Evolutionary conservation across 345 rosid genomes (phyloP).

Genomic region (Cardamine occulta): DNA sequence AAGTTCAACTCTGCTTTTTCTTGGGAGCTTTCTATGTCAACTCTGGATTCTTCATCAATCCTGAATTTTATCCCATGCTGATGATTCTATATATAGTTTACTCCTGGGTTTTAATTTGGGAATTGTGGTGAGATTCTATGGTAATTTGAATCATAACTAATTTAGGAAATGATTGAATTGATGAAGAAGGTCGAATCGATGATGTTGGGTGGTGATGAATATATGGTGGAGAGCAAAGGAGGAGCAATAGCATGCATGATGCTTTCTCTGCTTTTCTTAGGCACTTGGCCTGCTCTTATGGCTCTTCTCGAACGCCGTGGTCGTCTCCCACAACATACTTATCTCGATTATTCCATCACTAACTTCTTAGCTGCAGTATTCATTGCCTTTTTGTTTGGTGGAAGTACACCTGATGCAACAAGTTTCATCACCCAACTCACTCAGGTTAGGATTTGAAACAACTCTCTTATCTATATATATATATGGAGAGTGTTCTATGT

Average conservation of each 20-base stretch:
- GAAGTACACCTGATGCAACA: constrained; percentile 48
- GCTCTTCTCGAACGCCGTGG: constrained; percentile 82
- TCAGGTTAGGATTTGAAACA: background rate
- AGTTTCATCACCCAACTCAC: constrained; percentile 66
- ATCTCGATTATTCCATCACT: constrained; percentile 77
- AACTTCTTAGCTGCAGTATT: constrained; percentile 73
- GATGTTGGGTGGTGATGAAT: constrained; percentile 23
- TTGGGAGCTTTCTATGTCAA: background rate
- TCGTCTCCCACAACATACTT: constrained; percentile 90
- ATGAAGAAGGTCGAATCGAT: background rate
- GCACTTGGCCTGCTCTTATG: constrained; percentile 88
- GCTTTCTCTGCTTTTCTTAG: constrained; percentile 67
- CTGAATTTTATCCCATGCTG: no score
- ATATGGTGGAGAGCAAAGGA: constrained; percentile 66
- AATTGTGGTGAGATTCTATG: background rate
- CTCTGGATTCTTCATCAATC: background rate
- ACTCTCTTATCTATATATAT: background rate
- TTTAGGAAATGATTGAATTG: constrained; percentile 2
- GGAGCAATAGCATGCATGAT: constrained; percentile 80
- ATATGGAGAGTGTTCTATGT: no score
- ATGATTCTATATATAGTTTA: no score
- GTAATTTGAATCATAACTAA: background rate
- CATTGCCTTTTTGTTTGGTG: constrained; percentile 68
- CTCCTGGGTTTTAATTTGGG: background rate
- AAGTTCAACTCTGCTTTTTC: no score